Base-by-base conservation (phyloP, 257 asterid species). In the Plantago ovata region DNA sequence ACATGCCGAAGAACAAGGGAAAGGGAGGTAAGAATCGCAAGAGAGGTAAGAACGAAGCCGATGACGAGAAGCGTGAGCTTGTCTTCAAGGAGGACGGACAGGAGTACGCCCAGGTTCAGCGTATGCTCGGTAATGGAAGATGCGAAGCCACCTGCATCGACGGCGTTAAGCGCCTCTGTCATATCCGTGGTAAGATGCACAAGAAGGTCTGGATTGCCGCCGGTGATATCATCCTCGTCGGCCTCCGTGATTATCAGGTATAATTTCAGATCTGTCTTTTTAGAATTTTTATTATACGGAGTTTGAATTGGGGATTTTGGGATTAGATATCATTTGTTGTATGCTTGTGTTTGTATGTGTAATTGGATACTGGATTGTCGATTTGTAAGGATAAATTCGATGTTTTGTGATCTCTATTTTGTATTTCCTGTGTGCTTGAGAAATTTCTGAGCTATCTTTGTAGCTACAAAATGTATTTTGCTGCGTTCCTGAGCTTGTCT, bases 21-120 rank as follows among this genome's bases (percentile, higher is more conserved):
- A 91, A 90, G 94, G 96, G 97, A 81, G 96, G 96, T 1, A 90
- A 91, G 81, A 91, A 91, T 61, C 76, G 98, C 61, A 91, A 91
- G 87, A 82, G 98, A 62, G 98, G 98, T 4, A 91, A 91, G 94
- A 91, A 91, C 77, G 98, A 87, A 58, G 98, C 95, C 13, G 98
- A 91, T 6, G 98, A 91, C 28, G 98, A 87, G 84, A 91, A 87
- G 78, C 64, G 98, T 46, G 98, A 91, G 83, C 91, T 91, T 3
- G 95, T 91, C 3, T 91, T 87, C 76, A 91, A 91, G 75, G 96
- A 87, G 73, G 95, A 91, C 41, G 96, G 95, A 0, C 98, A 91
- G 79, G 96, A 91, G 63, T 91, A 91, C 32, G 96, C 98, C 3
- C 98, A 87, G 89, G 98, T 91, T 0, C 64, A 76, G 53, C 88